Conservation (phyloP, 352 stramenopile species). For the Saprolegnia parasitica region DNA sequence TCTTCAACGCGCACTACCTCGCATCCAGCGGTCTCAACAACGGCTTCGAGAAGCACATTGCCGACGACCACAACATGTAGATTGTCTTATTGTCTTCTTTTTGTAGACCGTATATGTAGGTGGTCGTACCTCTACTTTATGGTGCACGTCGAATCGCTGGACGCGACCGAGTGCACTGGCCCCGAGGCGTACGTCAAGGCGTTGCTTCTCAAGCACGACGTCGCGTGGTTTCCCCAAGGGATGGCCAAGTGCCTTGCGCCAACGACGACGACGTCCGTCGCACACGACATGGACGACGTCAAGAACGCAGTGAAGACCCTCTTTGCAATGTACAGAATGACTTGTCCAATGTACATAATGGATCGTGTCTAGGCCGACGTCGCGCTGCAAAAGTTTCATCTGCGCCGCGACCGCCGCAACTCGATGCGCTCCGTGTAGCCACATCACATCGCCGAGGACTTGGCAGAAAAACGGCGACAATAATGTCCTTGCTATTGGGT, state of each 20-base stretch:
- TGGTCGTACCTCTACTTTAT: slow-evolving; percentile 31
- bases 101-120: no score
- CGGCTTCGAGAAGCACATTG: slow-evolving; percentile 31
- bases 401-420: background rate
- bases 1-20: slow-evolving; percentile 34
- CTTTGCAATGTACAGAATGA: background rate
- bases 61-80: slow-evolving; percentile 31
- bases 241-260: background rate
- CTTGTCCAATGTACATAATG: background rate
- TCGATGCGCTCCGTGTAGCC: background rate
- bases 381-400: background rate
- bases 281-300: slow-evolving; percentile 5
- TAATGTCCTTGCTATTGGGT: no score
- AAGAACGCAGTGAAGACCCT: background rate
- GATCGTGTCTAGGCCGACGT: background rate
- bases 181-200: slow-evolving; percentile 29
- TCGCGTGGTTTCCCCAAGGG: slow-evolving; percentile 31
- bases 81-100: background rate
- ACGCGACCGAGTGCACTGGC: slow-evolving; percentile 29
- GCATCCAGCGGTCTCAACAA: slow-evolving; percentile 21
- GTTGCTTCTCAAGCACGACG: slow-evolving; percentile 17
- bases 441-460: no score
- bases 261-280: background rate
- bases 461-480: no score
- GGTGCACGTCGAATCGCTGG: slow-evolving; percentile 29